A percentile compares a stretch with the other conserved stretches of the same genome.
Conservation (phyloP, 2,329 filamentous ascomycete genomes). For the Ophiostoma sp. region DNA sequence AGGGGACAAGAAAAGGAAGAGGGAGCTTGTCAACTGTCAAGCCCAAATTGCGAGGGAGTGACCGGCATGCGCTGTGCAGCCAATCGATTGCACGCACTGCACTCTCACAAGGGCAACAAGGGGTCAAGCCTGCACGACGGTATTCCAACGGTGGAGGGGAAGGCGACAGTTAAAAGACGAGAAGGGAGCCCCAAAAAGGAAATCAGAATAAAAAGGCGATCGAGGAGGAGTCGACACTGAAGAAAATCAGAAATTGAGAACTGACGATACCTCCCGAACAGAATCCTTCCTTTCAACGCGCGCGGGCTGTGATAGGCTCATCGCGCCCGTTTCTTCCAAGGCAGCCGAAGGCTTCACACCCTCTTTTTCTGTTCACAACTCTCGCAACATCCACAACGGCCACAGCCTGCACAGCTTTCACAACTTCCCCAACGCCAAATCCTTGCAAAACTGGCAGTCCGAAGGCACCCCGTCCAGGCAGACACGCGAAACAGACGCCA, state of each 20-base stretch:
- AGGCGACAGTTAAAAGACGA: not conserved
- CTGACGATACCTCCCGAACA: slow-evolving; percentile 5
- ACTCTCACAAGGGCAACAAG: not conserved
- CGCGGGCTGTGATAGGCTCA: slow-evolving; percentile 17
- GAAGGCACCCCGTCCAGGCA: slow-evolving; percentile 15
- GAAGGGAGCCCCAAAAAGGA: not conserved
- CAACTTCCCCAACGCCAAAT: not conserved
- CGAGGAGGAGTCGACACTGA: not conserved
- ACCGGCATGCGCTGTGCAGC: slow-evolving; percentile 6
- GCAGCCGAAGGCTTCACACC: slow-evolving; percentile 17
- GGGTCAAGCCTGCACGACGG: not conserved
- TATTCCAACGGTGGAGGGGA: slow-evolving; percentile 4
- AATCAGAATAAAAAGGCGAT: not conserved
- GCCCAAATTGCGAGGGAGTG: slow-evolving; percentile 15
- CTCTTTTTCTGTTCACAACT: not conserved
- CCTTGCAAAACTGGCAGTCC: not conserved
- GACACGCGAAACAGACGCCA: slow-evolving; percentile 15
- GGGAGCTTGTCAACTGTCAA: not conserved
- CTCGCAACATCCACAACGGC: not conserved
- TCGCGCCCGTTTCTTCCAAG: not conserved
- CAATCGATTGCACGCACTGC: not conserved
- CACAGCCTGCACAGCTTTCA: not conserved
- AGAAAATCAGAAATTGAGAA: not conserved
- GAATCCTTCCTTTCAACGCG: not conserved
- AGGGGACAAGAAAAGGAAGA: not conserved